These are phyloP conservation scores for Pezicula rhizophila DNA, from an alignment of 2,329 filamentous ascomycete genomes.

Conservation along the genomic window DNA sequence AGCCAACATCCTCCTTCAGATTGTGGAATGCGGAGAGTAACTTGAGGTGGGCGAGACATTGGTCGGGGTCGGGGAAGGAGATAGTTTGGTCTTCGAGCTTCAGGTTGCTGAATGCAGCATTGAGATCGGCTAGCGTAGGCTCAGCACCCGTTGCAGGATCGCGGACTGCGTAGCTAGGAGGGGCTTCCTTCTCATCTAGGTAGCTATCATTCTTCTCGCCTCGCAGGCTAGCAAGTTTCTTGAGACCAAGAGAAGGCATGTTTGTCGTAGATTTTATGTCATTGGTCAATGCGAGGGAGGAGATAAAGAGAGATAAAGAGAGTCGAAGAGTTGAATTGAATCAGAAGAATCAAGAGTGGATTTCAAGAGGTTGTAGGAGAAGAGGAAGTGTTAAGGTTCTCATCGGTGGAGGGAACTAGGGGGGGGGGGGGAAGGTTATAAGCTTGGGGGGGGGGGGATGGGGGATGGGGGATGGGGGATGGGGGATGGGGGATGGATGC, in stretches of 20 bases:
- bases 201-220: conserved; percentile 7
- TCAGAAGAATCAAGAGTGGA: too few species aligned
- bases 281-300: not conserved
- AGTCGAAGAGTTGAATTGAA: too few species aligned
- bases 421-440: conserved; percentile 3
- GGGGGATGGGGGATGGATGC: too few species aligned
- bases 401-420: too few species aligned
- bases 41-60: conserved; percentile 69
- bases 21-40: conserved; percentile 62
- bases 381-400: too few species aligned
- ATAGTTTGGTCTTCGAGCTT: conserved; percentile 24
- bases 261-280: not conserved
- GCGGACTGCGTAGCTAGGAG: conserved; percentile 14
- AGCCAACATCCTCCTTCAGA: conserved; percentile 61
- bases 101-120: conserved; percentile 33
- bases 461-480: too few species aligned
- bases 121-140: conserved; percentile 17
- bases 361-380: too few species aligned
- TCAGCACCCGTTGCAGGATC: conserved; percentile 8
- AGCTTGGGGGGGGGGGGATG: conserved; percentile 9
- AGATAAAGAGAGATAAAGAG: not conserved
- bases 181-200: conserved; percentile 5
- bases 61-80: conserved; percentile 39
- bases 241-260: conserved; percentile 1
- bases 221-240: conserved; percentile 9